Evolutionary conservation across 2,329 filamentous ascomycete genomes (phyloP).

Genomic region (Fusarium continuum): DNA sequence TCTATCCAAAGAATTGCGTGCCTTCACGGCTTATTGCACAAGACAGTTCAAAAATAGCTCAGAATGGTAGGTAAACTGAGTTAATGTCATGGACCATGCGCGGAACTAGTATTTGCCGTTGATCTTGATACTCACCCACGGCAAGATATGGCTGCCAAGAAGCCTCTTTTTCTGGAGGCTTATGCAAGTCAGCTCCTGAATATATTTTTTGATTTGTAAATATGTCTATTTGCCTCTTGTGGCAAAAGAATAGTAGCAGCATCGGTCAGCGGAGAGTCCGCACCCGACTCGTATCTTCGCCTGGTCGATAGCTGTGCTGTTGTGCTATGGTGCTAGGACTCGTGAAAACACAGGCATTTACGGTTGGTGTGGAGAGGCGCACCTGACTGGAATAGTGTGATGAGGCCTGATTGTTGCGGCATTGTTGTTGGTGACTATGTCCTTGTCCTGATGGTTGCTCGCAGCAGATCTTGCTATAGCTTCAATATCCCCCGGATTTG

Average conservation of each 20-base stretch:
- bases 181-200: neutral
- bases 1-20: neutral
- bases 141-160: neutral
- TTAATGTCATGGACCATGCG: neutral
- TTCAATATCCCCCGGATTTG: slow-evolving; percentile 31
- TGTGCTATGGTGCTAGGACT: slow-evolving; percentile 31
- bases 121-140: neutral
- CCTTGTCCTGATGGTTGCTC: neutral
- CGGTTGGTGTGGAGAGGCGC: slow-evolving; percentile 32
- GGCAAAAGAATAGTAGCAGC: neutral
- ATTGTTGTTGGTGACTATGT: slow-evolving; percentile 1
- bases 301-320: slow-evolving; percentile 33
- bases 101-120: neutral
- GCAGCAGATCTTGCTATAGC: slow-evolving; percentile 38
- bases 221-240: neutral
- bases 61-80: neutral
- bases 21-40: neutral
- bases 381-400: slow-evolving; percentile 2
- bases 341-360: neutral
- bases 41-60: slow-evolving; percentile 16
- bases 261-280: neutral
- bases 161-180: neutral
- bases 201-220: neutral
- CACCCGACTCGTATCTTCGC: slow-evolving; percentile 31
- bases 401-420: slow-evolving; percentile 21